Conservation (phyloP, 176 grass and related monocot species). For the Ampelocalamus luodianensis region DNA sequence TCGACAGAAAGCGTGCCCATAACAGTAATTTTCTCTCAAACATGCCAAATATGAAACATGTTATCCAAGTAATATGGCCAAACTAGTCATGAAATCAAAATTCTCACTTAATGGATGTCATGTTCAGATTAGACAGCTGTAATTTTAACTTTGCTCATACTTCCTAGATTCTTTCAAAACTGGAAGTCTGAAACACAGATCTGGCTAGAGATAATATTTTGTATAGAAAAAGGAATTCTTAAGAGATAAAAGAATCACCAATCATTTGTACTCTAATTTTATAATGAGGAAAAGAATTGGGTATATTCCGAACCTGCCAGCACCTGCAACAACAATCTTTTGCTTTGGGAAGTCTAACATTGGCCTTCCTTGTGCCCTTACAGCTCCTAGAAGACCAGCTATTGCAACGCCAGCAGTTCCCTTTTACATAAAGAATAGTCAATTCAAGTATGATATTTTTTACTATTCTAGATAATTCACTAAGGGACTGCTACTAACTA, state of each 20-base stretch:
- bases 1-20: too few species aligned
- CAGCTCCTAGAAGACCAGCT: conserved; percentile 96
- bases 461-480: conserved; percentile 6
- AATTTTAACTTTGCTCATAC: conserved; percentile 1
- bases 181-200: background rate
- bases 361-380: conserved; percentile 91
- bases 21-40: too few species aligned
- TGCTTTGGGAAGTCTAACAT: conserved; percentile 99
- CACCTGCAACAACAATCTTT: conserved; percentile 98
- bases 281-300: conserved; percentile 13
- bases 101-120: too few species aligned
- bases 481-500: conserved; percentile 3
- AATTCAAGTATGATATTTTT: conserved; percentile 33
- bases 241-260: conserved; percentile 1
- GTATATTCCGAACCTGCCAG: conserved; percentile 70
- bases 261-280: conserved; percentile 22
- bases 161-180: background rate
- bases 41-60: too few species aligned
- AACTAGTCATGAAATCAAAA: too few species aligned
- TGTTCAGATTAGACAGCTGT: too few species aligned
- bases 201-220: background rate
- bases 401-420: conserved; percentile 99
- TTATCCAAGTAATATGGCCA: too few species aligned
- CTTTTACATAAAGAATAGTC: conserved; percentile 55
- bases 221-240: background rate